Conservation (phyloP, 164 flowering plant species). For the Berberis thunbergii region DNA sequence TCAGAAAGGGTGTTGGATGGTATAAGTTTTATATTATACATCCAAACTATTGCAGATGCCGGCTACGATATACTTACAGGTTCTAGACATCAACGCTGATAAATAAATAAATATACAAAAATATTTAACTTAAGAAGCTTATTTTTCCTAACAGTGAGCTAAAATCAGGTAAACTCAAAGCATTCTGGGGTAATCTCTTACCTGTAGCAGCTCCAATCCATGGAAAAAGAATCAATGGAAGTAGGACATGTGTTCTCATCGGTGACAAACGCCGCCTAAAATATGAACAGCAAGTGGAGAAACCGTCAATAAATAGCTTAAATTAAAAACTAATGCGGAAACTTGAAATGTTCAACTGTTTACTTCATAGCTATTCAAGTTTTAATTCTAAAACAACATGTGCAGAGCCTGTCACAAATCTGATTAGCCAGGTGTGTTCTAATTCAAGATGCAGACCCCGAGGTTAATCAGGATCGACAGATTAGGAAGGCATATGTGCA, state of each 20-base stretch:
- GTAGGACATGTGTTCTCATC: slow-evolving; percentile 50
- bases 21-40: no score
- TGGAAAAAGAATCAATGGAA: slow-evolving; percentile 61
- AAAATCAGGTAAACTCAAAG: no score
- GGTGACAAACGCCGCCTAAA: slow-evolving; percentile 75
- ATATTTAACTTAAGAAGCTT: neutral
- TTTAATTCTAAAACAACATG: neutral
- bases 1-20: no score
- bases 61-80: no score
- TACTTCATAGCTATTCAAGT: neutral
- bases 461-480: no score
- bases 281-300: neutral
- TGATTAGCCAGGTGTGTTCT: no score
- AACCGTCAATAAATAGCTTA: neutral
- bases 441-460: no score
- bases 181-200: slow-evolving; percentile 28
- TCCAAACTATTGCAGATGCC: no score
- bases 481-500: no score
- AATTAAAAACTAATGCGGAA: neutral
- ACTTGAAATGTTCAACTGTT: neutral
- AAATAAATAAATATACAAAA: no score
- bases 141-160: neutral
- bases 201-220: slow-evolving; percentile 68
- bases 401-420: neutral
- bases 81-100: no score